Base-by-base conservation (phyloP, 768 basidiomycete genomes). In the Psilocybe sp. region DNA sequence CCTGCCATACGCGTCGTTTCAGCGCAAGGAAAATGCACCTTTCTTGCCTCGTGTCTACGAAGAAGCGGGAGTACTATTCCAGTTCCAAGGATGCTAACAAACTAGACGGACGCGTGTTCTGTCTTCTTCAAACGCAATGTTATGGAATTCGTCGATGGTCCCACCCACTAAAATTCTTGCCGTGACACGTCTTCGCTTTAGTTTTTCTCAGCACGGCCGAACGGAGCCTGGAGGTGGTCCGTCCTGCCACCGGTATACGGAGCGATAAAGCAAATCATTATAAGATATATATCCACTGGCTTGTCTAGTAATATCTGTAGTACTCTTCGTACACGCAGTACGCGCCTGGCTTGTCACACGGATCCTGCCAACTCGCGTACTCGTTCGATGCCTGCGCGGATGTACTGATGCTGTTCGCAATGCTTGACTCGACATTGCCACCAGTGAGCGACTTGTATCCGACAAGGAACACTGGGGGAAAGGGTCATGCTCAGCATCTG, bases 251-350 rank as follows among this genome's bases (percentile, higher is more conserved):
- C 23, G 23, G 23, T 28, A 7, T 28, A 28, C 23, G 23, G 7
- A 3, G 23, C 23, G 23, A 28, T 28, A 28, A n/a, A n/a, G n/a
- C n/a, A n/a, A n/a, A n/a, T n/a, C n/a, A 28, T 28, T 7, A 28
- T 28, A 28, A 28, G 23, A 3, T 28, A 28, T 28, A 7, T 4
- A 28, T 7, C 23, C 7, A 4, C 10, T 20, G 20, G 19, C 19
- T 15, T 34, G 46, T 41, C 44, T 54, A 61, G 49, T 54, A 61
- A 50, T 57, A 63, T 20, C 49, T 54, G 50, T 63, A 28, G 7
- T 28, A 87, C 63, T 88, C 86, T 56, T 90, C 88, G 10, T 84
- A 77, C 23, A 88, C 73, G 60, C 88, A 90, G 56, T 86, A 83
- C 33, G 73, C 69, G 51, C 82, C 83, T 53, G 83, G 80, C 39